Evolutionary conservation across 2,329 filamentous ascomycete species (phyloP).

Genomic region (Rachicladosporium sp.): DNA sequence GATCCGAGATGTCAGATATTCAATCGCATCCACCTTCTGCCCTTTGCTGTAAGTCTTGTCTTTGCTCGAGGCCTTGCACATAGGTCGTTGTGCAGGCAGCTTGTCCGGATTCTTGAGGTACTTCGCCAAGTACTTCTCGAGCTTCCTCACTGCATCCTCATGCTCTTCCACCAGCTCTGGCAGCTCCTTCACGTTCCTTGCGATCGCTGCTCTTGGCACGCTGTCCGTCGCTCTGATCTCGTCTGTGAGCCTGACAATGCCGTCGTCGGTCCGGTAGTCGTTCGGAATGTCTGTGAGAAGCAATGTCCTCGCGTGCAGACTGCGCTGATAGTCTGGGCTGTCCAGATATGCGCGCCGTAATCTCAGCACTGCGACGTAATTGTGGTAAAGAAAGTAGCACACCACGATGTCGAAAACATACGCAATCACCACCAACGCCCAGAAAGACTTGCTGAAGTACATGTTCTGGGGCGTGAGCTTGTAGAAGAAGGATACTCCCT

Average conservation of each 20-base stretch:
- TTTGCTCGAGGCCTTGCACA: slow-evolving; percentile 67
- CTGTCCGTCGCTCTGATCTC: slow-evolving; percentile 65
- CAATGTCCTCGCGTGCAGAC: slow-evolving; percentile 60
- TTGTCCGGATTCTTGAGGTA: slow-evolving; percentile 80
- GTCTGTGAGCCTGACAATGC: slow-evolving; percentile 73
- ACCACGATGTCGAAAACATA: slow-evolving; percentile 64
- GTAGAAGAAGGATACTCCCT: slow-evolving; percentile 31
- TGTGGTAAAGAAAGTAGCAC: slow-evolving; percentile 75
- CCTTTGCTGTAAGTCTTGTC: slow-evolving; percentile 57
- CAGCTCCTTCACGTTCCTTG: slow-evolving; percentile 82
- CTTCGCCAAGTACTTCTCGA: slow-evolving; percentile 75
- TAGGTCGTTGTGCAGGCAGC: slow-evolving; percentile 63
- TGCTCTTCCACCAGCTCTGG: slow-evolving; percentile 78
- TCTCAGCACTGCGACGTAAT: slow-evolving; percentile 63
- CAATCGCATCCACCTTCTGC: slow-evolving; percentile 83
- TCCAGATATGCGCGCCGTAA: slow-evolving; percentile 72
- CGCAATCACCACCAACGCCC: slow-evolving; percentile 45
- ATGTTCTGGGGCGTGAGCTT: slow-evolving; percentile 47
- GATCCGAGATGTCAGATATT: slow-evolving; percentile 84
- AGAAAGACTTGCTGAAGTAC: slow-evolving; percentile 34
- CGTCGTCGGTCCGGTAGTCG: slow-evolving; percentile 68
- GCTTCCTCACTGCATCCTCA: slow-evolving; percentile 62
- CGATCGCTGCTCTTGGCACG: slow-evolving; percentile 68
- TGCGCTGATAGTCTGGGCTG: slow-evolving; percentile 75
- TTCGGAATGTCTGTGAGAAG: slow-evolving; percentile 73